phyloP scores from a whole-genome alignment of 768 basidiomycete species.

The Lactifluus subvellereus region DNA sequence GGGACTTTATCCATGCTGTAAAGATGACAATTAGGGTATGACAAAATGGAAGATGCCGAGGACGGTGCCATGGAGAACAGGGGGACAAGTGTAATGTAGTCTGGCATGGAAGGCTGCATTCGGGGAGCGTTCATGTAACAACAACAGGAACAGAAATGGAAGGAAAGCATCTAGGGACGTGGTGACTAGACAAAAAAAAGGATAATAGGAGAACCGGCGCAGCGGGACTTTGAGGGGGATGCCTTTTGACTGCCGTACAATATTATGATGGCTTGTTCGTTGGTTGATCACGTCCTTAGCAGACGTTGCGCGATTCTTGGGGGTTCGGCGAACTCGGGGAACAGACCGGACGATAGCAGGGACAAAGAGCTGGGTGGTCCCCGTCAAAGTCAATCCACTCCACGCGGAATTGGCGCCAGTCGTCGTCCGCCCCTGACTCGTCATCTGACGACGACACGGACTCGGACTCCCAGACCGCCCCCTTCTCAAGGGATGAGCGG shows the following conservation, averaged over 20 bases:
- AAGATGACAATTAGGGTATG: not conserved
- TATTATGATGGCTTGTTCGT: not conserved
- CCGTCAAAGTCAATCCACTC: conserved; percentile 20
- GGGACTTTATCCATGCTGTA: no score
- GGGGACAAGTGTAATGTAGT: conserved; percentile 7
- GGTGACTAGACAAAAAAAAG: not conserved
- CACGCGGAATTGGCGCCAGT: conserved; percentile 20
- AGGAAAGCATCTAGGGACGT: not conserved
- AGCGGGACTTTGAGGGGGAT: not conserved
- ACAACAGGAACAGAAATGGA: not conserved
- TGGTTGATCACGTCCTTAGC: not conserved
- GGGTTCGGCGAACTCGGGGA: not conserved
- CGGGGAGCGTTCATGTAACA: not conserved
- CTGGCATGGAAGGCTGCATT: not conserved
- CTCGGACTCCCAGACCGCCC: conserved; percentile 3
- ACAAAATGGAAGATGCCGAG: not conserved
- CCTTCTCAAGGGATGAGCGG: not conserved
- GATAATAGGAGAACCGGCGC: no score
- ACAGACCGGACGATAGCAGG: not conserved
- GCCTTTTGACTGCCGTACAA: not conserved
- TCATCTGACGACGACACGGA: conserved; percentile 1
- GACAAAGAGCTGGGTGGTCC: not conserved
- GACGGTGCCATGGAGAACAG: not conserved
- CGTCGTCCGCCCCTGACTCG: not conserved
- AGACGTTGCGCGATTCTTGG: not conserved